These are phyloP conservation scores for Aspergillus cavernicola DNA, from an alignment of 495 filamentous ascomycete genomes.

Conservation along the genomic window DNA sequence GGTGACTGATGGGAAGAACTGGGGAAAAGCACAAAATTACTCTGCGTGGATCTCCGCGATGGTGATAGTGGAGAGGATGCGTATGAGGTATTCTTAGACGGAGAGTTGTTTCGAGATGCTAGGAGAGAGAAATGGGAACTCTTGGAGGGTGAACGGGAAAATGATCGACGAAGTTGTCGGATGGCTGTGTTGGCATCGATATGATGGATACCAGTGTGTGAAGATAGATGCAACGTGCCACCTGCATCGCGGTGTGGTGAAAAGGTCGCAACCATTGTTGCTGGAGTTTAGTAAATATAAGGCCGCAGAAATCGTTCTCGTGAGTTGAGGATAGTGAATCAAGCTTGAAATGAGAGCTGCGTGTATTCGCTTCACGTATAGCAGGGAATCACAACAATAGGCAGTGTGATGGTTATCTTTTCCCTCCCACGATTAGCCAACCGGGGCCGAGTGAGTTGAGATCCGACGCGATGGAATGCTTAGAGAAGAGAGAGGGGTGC, in stretches of 20 bases:
- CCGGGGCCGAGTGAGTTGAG: constrained; percentile 5
- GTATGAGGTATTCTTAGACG: constrained; percentile 43
- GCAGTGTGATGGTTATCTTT: constrained; percentile 12
- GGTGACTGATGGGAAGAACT: constrained; percentile 47
- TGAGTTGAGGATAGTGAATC: not conserved
- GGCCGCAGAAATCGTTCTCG: not conserved
- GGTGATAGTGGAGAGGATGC: constrained; percentile 52
- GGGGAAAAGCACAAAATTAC: constrained; percentile 47
- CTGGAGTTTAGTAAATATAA: not conserved
- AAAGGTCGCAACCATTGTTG: constrained; percentile 50
- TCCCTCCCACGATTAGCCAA: constrained; percentile 17
- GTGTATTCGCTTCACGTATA: not conserved
- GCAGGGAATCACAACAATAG: constrained; percentile 14
- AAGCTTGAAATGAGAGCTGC: not conserved
- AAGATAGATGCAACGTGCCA: constrained; percentile 76
- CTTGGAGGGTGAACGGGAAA: constrained; percentile 85
- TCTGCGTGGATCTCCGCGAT: constrained; percentile 40
- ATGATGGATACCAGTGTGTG: constrained; percentile 75
- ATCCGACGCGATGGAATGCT: constrained; percentile 20
- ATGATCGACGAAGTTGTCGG: constrained; percentile 72
- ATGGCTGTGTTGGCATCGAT: constrained; percentile 75
- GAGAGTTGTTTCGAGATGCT: constrained; percentile 52
- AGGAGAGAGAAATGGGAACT: constrained; percentile 61
- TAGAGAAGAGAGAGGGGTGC: constrained; percentile 9
- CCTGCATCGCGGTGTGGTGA: constrained; percentile 61